Conservation (phyloP, 805 yeast genomes). For the Candida nonsorbophila region DNA sequence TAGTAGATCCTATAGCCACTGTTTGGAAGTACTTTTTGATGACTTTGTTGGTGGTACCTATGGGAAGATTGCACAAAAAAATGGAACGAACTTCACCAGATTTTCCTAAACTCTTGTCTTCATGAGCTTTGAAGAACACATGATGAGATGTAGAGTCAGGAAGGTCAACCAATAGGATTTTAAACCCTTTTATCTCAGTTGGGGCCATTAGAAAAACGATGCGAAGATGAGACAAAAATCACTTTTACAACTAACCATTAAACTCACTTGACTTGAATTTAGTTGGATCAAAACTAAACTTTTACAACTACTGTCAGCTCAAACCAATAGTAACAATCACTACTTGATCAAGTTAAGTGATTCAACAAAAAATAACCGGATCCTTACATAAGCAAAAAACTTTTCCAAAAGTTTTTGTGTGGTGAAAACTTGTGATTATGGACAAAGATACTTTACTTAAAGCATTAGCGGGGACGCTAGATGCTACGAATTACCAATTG, state of each 20-base stretch:
- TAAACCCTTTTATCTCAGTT: conserved; percentile 54
- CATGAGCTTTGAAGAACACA: conserved; percentile 63
- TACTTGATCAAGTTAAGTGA: too few species aligned
- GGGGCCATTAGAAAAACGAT: too few species aligned
- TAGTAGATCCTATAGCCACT: conserved; percentile 60
- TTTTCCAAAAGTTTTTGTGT: not conserved
- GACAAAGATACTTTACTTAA: conserved; percentile 46
- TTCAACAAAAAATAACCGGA: too few species aligned
- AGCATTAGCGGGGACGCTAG: conserved; percentile 51
- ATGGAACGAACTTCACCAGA: conserved; percentile 49
- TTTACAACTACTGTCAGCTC: too few species aligned
- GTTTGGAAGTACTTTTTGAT: conserved; percentile 54
- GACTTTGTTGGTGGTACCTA: conserved; percentile 46
- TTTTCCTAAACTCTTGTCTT: conserved; percentile 36
- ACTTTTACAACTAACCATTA: too few species aligned
- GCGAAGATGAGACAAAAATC: too few species aligned
- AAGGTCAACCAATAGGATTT: conserved; percentile 43
- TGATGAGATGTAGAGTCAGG: conserved; percentile 46
- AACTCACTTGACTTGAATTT: too few species aligned
- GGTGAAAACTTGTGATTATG: too few species aligned
- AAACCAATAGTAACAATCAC: too few species aligned
- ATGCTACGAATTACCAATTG: conserved; percentile 38
- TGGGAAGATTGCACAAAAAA: conserved; percentile 76
- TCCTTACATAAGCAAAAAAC: too few species aligned
- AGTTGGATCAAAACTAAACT: too few species aligned